Percentiles rank a stretch among this genome's conserved stretches.
Evolutionary conservation across 768 basidiomycete species (phyloP).

Genomic region (Cubamyces sp.): DNA sequence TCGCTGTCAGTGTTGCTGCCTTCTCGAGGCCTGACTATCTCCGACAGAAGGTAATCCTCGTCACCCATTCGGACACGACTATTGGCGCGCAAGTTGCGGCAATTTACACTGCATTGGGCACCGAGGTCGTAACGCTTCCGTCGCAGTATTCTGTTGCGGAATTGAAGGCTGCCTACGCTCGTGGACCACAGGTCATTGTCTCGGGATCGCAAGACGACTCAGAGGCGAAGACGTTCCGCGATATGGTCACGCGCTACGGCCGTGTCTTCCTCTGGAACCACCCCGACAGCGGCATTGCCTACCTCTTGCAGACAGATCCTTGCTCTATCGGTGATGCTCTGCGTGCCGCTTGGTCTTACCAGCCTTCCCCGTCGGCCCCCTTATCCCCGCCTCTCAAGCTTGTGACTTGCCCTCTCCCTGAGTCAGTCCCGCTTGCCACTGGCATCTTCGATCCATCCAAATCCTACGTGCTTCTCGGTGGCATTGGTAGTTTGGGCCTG

Average conservation of each 20-base stretch:
- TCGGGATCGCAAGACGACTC: conserved; percentile 1
- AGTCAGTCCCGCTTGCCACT: neutral
- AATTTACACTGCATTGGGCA: neutral
- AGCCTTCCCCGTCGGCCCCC: neutral
- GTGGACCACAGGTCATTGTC: neutral
- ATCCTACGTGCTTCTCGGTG: conserved; percentile 44
- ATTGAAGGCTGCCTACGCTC: neutral
- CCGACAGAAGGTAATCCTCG: conserved; percentile 5
- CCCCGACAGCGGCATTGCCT: conserved; percentile 1
- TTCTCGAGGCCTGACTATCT: conserved; percentile 1
- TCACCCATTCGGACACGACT: conserved; percentile 4
- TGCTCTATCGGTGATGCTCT: conserved; percentile 19
- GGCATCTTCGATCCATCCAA: conserved; percentile 35
- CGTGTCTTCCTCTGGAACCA: conserved; percentile 23
- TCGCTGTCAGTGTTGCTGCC: neutral
- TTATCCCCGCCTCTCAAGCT: neutral
- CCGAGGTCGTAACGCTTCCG: neutral
- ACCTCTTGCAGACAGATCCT: conserved; percentile 10
- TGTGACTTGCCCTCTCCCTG: neutral
- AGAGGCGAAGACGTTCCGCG: neutral
- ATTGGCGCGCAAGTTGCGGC: neutral
- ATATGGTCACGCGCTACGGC: conserved; percentile 2
- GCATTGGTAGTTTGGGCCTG: conserved; percentile 43
- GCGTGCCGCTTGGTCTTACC: neutral
- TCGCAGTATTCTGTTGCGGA: neutral